Evolutionary conservation across 805 yeast species (phyloP).

Genomic region (Yarrowia phangngaensis): DNA sequence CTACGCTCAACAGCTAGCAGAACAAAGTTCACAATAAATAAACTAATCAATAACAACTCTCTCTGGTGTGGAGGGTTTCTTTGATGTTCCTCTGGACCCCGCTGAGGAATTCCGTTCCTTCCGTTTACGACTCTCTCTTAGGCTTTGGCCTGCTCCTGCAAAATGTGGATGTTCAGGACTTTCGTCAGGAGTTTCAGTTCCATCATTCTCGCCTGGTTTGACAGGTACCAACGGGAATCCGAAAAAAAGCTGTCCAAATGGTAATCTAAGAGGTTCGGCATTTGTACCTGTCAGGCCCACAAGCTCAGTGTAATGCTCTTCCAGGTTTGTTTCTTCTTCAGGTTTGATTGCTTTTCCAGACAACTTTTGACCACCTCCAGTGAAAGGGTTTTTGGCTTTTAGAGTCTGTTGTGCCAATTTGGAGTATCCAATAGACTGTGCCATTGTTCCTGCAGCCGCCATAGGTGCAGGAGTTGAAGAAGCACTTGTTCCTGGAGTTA

Average conservation of each 20-base stretch:
- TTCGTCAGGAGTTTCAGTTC: conserved; percentile 37
- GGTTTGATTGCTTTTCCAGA: conserved; percentile 43
- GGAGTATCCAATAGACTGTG: conserved; percentile 63
- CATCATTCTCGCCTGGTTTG: conserved; percentile 42
- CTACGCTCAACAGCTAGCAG: no score
- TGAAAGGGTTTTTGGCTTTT: conserved; percentile 38
- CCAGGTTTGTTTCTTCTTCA: conserved; percentile 22
- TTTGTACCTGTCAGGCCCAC: conserved; percentile 26
- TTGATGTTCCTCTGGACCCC: conserved; percentile 46
- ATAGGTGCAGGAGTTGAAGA: conserved; percentile 29
- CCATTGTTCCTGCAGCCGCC: conserved; percentile 50
- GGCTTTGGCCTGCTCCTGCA: conserved; percentile 68
- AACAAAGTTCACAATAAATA: not conserved
- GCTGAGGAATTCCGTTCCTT: conserved; percentile 46
- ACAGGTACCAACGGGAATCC: conserved; percentile 73
- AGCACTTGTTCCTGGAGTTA: conserved; percentile 20
- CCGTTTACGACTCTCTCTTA: conserved; percentile 68
- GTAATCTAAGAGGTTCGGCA: conserved; percentile 55
- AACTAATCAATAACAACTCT: conserved; percentile 68
- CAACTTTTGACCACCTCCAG: conserved; percentile 66
- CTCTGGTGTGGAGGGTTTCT: conserved; percentile 65
- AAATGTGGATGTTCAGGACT: conserved; percentile 40
- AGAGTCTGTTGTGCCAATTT: conserved; percentile 39
- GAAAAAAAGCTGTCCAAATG: conserved; percentile 84
- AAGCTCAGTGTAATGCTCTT: conserved; percentile 20